These are phyloP conservation scores for Cladochytrium replicatum DNA, from an alignment of 192 early-diverging fungal genomes.

Conservation along the genomic window DNA sequence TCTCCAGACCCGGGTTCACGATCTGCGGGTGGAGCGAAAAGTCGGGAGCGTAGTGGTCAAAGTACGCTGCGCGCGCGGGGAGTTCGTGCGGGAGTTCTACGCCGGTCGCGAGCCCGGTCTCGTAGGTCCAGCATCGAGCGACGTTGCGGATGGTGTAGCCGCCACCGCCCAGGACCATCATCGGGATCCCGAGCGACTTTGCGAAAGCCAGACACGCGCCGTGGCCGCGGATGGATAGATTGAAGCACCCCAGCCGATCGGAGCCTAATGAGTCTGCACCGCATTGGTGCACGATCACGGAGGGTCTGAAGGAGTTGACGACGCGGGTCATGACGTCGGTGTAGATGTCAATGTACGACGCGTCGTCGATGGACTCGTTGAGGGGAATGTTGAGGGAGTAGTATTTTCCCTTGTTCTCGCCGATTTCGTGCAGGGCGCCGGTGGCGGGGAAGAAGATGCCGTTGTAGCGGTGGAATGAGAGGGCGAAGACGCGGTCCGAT, in stretches of 20 bases:
- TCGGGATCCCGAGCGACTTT: constrained; percentile 80
- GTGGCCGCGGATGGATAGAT: constrained; percentile 87
- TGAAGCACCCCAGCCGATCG: constrained; percentile 91
- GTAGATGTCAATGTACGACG: constrained; percentile 83
- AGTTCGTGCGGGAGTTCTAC: constrained; percentile 63
- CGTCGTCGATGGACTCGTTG: constrained; percentile 90
- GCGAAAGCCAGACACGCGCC: constrained; percentile 90
- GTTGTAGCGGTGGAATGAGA: constrained; percentile 90
- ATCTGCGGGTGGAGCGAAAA: constrained; percentile 74
- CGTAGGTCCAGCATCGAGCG: constrained; percentile 82
- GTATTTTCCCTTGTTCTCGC: constrained; percentile 76
- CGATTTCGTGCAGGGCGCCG: constrained; percentile 81
- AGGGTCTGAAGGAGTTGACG: constrained; percentile 89
- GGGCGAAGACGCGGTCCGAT: constrained; percentile 91
- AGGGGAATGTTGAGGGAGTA: constrained; percentile 93
- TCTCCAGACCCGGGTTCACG: constrained; percentile 60
- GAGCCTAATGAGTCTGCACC: constrained; percentile 92
- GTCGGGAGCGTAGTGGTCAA: constrained; percentile 84
- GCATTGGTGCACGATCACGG: constrained; percentile 87
- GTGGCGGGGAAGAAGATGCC: constrained; percentile 95
- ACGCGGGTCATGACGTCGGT: constrained; percentile 73
- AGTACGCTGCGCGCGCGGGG: constrained; percentile 74
- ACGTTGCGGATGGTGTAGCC: constrained; percentile 96
- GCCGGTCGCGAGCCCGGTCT: constrained; percentile 75
- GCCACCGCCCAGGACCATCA: constrained; percentile 89